Evolutionary conservation across 2,329 filamentous ascomycete species (phyloP).

Genomic region (Colletotrichum viniferum): DNA sequence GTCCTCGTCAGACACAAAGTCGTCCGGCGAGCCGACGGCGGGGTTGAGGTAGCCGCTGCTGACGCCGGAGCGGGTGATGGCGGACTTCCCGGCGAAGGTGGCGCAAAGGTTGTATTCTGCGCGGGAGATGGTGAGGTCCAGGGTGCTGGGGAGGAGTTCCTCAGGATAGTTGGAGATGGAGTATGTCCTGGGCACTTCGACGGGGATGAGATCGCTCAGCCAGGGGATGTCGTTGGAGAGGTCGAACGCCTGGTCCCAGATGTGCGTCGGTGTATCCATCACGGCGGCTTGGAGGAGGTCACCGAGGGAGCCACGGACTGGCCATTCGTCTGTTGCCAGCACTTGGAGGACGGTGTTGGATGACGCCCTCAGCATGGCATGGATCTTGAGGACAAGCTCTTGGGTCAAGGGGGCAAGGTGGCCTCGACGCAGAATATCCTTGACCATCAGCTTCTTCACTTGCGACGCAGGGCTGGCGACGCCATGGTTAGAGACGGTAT

Average conservation of each 20-base stretch:
- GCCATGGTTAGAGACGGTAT: conserved; percentile 36
- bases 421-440: conserved; percentile 54
- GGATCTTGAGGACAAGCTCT: conserved; percentile 53
- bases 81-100: conserved; percentile 38
- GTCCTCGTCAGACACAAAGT: conserved; percentile 43
- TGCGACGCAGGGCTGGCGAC: conserved; percentile 22
- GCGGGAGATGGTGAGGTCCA: conserved; percentile 56
- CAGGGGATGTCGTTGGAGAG: conserved; percentile 46
- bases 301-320: conserved; percentile 52
- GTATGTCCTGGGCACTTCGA: conserved; percentile 58
- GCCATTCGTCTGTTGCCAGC: conserved; percentile 55
- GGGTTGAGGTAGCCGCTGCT: conserved; percentile 60
- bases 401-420: conserved; percentile 58
- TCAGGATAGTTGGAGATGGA: conserved; percentile 56
- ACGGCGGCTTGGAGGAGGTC: conserved; percentile 54
- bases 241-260: conserved; percentile 58
- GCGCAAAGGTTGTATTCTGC: conserved; percentile 54
- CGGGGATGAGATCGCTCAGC: conserved; percentile 48
- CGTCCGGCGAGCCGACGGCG: conserved; percentile 32
- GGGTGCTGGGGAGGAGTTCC: conserved; percentile 53
- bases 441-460: conserved; percentile 41
- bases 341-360: conserved; percentile 54
- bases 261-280: conserved; percentile 48
- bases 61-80: conserved; percentile 46
- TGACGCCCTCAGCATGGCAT: conserved; percentile 51